Conservation (phyloP, 768 basidiomycete species). For the Phaeotremella fagi region DNA sequence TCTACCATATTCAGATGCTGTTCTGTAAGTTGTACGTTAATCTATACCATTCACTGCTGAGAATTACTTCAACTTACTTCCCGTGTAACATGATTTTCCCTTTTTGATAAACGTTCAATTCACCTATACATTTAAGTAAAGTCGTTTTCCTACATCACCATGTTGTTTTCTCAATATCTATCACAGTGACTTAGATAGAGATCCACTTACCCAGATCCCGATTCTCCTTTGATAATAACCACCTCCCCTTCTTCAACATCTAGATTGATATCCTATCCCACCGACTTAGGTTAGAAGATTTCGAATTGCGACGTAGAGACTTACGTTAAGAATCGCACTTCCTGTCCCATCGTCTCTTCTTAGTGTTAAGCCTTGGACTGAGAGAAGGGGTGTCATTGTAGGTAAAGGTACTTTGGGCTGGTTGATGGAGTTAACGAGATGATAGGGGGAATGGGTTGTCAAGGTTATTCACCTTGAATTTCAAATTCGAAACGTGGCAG, state of each 20-base stretch:
- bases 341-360: slow-evolving; percentile 27
- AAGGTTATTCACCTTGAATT: too few relatives aligned
- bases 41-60: not conserved
- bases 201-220: slow-evolving; percentile 62
- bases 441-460: too few relatives aligned
- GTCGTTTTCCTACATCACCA: slow-evolving; percentile 53
- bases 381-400: slow-evolving; percentile 17
- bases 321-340: slow-evolving; percentile 30
- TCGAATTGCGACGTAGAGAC: slow-evolving; percentile 48
- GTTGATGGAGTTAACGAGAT: too few relatives aligned
- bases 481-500: too few relatives aligned
- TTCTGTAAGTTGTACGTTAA: slow-evolving; percentile 6
- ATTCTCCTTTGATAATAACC: slow-evolving; percentile 69
- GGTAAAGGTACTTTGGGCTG: too few relatives aligned
- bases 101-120: slow-evolving; percentile 64
- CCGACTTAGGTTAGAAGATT: too few relatives aligned
- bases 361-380: slow-evolving; percentile 22
- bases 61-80: slow-evolving; percentile 53
- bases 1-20: slow-evolving; percentile 28
- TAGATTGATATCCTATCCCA: slow-evolving; percentile 59
- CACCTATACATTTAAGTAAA: slow-evolving; percentile 75
- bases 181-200: not conserved
- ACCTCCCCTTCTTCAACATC: slow-evolving; percentile 68
- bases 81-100: slow-evolving; percentile 63
- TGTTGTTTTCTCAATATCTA: slow-evolving; percentile 45